Conservation (phyloP, 192 early-diverging fungal genomes). For the Mortierella hygrophila region DNA sequence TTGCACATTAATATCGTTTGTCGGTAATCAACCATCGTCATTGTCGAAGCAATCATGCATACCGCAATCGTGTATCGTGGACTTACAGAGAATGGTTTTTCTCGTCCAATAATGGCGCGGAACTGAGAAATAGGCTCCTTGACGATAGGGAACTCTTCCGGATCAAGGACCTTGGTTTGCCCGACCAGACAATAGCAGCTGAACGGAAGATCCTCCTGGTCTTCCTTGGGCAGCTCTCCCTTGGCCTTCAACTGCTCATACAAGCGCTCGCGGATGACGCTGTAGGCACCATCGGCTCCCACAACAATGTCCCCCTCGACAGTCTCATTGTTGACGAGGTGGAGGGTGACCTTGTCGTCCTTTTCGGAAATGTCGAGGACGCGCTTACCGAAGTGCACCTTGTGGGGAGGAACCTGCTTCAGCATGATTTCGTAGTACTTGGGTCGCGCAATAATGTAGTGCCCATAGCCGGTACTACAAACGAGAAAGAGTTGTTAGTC, state of each 20-base stretch:
- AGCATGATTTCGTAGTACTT: constrained; percentile 2
- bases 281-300: constrained; percentile 10
- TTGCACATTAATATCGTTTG: no score
- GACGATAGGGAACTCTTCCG: background rate
- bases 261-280: constrained; percentile 2
- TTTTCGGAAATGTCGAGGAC: constrained; percentile 5
- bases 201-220: background rate
- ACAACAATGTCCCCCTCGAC: constrained; percentile 6
- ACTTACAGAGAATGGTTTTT: constrained; percentile 20
- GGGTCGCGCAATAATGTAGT: constrained; percentile 10
- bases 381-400: background rate
- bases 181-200: constrained; percentile 15
- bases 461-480: constrained; percentile 16
- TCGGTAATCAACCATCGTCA: background rate
- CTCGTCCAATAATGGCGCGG: background rate
- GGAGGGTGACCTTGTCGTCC: background rate
- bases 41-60: background rate
- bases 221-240: background rate
- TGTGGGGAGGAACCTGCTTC: constrained; percentile 18
- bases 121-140: background rate
- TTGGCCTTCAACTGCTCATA: background rate
- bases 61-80: no score
- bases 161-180: constrained; percentile 15
- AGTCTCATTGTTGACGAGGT: background rate
- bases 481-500: background rate